These are phyloP conservation scores for Boletales sp. DNA, from an alignment of 768 basidiomycete genomes.

Conservation along the genomic window DNA sequence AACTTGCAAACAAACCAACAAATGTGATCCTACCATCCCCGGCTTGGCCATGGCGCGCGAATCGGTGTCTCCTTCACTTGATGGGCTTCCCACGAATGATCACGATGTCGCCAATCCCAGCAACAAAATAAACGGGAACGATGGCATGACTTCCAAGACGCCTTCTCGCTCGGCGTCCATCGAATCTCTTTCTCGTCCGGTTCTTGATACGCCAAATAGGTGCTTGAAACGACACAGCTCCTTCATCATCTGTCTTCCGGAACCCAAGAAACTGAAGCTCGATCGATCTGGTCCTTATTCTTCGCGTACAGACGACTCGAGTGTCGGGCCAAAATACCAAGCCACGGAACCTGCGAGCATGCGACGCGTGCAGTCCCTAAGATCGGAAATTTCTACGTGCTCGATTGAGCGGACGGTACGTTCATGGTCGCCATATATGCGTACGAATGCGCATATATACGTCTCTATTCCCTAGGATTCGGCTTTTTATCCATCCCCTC, in stretches of 20 bases:
- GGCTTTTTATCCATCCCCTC: slow-evolving; percentile 2
- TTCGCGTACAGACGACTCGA: neutral
- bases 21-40: neutral
- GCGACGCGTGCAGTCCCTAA: slow-evolving; percentile 38
- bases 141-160: neutral
- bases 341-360: slow-evolving; percentile 38
- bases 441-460: slow-evolving; percentile 8
- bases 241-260: neutral
- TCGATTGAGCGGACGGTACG: slow-evolving; percentile 10
- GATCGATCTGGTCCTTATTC: slow-evolving; percentile 2
- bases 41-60: neutral
- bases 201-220: too few relatives aligned
- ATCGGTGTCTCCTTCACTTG: neutral
- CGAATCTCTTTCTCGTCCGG: neutral
- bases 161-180: neutral
- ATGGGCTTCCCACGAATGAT: neutral
- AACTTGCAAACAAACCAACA: too few relatives aligned
- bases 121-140: neutral
- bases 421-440: neutral
- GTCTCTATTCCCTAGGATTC: slow-evolving; percentile 6
- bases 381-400: slow-evolving; percentile 24
- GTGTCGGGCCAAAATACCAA: slow-evolving; percentile 9
- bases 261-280: slow-evolving; percentile 20
- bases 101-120: neutral
- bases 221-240: slow-evolving; percentile 16